Base-by-base conservation (phyloP, 2,329 filamentous ascomycete genomes). In the Paecilomyces sp. region DNA sequence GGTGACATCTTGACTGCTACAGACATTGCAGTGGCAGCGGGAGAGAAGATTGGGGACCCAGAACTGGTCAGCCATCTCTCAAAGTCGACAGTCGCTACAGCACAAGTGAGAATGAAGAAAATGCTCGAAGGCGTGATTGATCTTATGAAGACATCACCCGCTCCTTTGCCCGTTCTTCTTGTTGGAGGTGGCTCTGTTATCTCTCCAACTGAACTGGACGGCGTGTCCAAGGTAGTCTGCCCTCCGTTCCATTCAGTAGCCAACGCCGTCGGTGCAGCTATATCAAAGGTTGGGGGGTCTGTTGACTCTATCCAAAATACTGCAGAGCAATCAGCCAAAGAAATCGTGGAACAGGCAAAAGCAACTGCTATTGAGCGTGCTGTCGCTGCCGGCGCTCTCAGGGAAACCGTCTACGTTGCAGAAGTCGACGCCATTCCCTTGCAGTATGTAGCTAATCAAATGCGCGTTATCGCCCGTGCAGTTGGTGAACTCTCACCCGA, bases 201-300 rank as follows among this genome's bases (percentile, higher is more conserved):
- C 0, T 78, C 80, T 1, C 76, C 79, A 0, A 71, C 77, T 3
- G 65, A 73, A 0, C 71, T 85, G 13, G 70, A 72, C 0, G 82
- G 81, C 0, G 82, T 83, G 0, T 75, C 76, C 12, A 73, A 79
- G 61, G 76, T 82, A 55, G 79, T 81, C 12, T 71, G 76, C 5
- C 83, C 83, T 1, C 74, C 77, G 1, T 81, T 78, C 56, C 75
- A 81, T 28, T 81, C 80, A 54, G 82, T 81, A 1, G 83, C 83
- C 6, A 86, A 85, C 66, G 83, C 83, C 0, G 80, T 86, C 1
- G 83, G 83, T 11, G 83, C 83, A 0, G 83, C 83, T 0, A 83
- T 83, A 47, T 81, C 80, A 1, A 81, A 81, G 56, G 77, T 83
- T 0, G 79, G 78, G 2, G 81, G 80, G 1, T 76, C 78, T 5